These are phyloP conservation scores for Zygotorulaspora florentina DNA, from an alignment of 805 yeast genomes.

Conservation along the genomic window DNA sequence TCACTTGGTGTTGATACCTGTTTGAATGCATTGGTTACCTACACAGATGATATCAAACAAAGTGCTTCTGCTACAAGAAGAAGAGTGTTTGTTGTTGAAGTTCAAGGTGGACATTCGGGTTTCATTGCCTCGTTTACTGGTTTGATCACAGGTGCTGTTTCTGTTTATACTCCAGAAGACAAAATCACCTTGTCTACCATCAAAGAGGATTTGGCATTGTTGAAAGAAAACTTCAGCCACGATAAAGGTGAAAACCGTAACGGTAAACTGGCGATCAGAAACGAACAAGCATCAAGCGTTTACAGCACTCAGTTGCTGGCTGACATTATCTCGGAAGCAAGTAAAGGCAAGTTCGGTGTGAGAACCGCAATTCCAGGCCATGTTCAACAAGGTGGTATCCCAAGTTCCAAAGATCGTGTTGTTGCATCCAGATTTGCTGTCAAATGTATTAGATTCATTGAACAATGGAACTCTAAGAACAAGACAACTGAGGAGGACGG, in stretches of 20 bases:
- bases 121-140: slow-evolving; percentile 85
- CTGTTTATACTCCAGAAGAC: slow-evolving; percentile 86
- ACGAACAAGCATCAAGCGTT: slow-evolving; percentile 76
- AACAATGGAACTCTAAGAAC: slow-evolving; percentile 47
- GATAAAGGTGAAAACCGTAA: slow-evolving; percentile 78
- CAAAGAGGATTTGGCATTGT: slow-evolving; percentile 67
- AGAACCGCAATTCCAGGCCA: slow-evolving; percentile 97
- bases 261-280: slow-evolving; percentile 81
- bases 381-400: slow-evolving; percentile 95
- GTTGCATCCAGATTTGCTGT: slow-evolving; percentile 87
- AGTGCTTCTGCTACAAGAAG: slow-evolving; percentile 92
- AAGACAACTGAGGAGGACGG: slow-evolving; percentile 29
- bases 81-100: slow-evolving; percentile 93
- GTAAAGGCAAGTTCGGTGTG: slow-evolving; percentile 74
- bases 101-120: slow-evolving; percentile 97
- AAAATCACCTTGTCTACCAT: slow-evolving; percentile 64
- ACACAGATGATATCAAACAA: slow-evolving; percentile 94
- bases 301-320: slow-evolving; percentile 81
- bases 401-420: slow-evolving; percentile 91
- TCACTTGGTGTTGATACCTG: slow-evolving; percentile 96
- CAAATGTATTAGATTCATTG: slow-evolving; percentile 84
- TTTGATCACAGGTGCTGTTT: slow-evolving; percentile 85
- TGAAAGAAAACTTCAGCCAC: slow-evolving; percentile 61
- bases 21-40: slow-evolving; percentile 80
- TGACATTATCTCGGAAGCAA: slow-evolving; percentile 75